Evolutionary conservation across 768 basidiomycete species (phyloP), one percentile per base, ranked within the genome.

Genomic region (Hypsizygus marmoreus): DNA sequence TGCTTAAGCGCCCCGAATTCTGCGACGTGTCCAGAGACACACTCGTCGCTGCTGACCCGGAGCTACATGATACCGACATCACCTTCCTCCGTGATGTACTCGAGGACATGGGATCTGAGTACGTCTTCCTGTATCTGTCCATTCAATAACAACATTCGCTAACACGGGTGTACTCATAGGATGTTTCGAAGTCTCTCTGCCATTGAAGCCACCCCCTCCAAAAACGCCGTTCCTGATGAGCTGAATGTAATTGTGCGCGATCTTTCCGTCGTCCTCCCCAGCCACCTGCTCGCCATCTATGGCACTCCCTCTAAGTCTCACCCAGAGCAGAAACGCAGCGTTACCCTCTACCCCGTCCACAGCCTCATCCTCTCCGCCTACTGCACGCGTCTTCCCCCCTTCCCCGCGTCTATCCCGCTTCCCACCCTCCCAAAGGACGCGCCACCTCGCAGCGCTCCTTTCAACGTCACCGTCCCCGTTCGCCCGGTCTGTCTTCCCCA

Each of bases 401-500:
- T 87, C 20, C 77, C 81, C 0, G 53, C 70, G 7, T 54, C 68
- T 3, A 44, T 57, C 28, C n/a, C n/a, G n/a, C n/a, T n/a, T n/a
- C n/a, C n/a, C n/a, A n/a, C n/a, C n/a, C n/a, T n/a, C n/a, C n/a
- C n/a, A n/a, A n/a, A n/a, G n/a, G n/a, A n/a, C n/a, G n/a, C n/a
- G n/a, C n/a, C n/a, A n/a, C n/a, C n/a, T n/a, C n/a, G n/a, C n/a
- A n/a, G n/a, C n/a, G n/a, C n/a, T 61, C n/a, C 28, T 10, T 40
- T 43, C 23, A 40, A 45, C 26, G 32, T 36, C 25, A 67, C 64
- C 22, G 62, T 86, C 6, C 89, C 88, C 23, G 71, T 91, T 37
- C 75, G 81, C 40, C 75, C 80, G 0, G 63, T 92, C 28, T 71
- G 74, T 29, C 64, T 92, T 9, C 86, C 88, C 1, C 77, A 76